These are phyloP conservation scores for Plasmodium sp. DNA, from an alignment of 169 alveolate species.

Conservation along the genomic window DNA sequence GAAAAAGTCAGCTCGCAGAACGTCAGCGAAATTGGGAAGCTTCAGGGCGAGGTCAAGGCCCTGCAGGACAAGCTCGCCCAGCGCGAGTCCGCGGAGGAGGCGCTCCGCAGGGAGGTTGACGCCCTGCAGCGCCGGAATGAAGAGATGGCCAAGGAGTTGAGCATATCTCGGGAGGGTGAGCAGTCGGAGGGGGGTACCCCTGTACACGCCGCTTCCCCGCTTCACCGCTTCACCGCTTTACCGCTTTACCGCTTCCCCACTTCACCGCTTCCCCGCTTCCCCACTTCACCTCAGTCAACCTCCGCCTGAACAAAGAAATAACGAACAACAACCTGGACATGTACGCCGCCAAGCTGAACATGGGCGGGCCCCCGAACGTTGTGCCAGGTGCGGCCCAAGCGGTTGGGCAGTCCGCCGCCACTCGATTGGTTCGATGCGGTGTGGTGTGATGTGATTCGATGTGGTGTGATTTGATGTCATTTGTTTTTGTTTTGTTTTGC, in stretches of 20 bases:
- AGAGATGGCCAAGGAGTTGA: constrained; percentile 46
- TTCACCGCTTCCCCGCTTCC: neutral
- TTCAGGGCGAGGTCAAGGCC: neutral
- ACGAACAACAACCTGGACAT: constrained; percentile 44
- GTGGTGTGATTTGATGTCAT: too few relatives aligned
- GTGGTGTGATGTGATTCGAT: neutral
- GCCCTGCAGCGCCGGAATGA: constrained; percentile 25
- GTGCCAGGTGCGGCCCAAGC: neutral
- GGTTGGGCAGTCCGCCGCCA: neutral
- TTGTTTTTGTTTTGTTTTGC: neutral
- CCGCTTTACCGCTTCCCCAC: neutral
- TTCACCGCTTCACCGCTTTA: too few relatives aligned
- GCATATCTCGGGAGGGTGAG: constrained; percentile 71
- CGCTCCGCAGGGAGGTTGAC: constrained; percentile 13
- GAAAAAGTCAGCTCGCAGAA: constrained; percentile 34
- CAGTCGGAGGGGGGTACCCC: too few relatives aligned
- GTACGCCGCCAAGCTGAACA: constrained; percentile 19
- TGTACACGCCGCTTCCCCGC: too few relatives aligned
- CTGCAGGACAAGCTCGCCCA: neutral
- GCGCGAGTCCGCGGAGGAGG: constrained; percentile 13
- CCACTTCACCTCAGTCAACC: constrained; percentile 3
- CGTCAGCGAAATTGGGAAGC: constrained; percentile 3
- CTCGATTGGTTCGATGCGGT: neutral
- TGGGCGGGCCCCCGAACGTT: constrained; percentile 40
- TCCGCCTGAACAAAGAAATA: constrained; percentile 57